Conservation (phyloP, 371 early-diverging fungal genomes). For the Phascolomyces articulosus region DNA sequence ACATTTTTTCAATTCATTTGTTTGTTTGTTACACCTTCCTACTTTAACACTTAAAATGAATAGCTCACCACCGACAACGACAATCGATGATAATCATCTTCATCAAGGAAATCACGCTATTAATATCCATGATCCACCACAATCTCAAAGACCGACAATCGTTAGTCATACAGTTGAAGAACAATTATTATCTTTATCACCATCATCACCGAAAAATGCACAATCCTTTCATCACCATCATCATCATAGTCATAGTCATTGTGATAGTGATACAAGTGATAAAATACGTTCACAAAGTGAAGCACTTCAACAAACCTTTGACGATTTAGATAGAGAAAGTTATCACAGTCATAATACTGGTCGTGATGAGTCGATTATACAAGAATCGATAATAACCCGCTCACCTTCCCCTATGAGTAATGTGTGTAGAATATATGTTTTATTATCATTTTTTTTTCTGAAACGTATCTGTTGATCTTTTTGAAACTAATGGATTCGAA, state of each 20-base stretch:
- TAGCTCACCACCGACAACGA: too few relatives aligned
- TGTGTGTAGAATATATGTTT: background rate
- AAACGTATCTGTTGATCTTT: too few relatives aligned
- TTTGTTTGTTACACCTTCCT: too few relatives aligned
- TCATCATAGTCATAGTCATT: background rate
- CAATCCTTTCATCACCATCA: background rate
- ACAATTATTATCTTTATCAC: background rate
- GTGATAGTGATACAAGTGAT: background rate
- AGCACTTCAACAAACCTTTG: conserved; percentile 11
- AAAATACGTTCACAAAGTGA: conserved; percentile 2
- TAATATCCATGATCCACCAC: background rate
- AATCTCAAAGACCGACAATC: background rate
- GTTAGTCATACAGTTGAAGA: background rate
- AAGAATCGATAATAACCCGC: background rate
- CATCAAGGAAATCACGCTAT: background rate
- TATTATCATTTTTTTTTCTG: background rate
- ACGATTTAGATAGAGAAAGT: conserved; percentile 7
- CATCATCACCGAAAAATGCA: too few relatives aligned
- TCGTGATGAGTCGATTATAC: background rate
- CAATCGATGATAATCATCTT: too few relatives aligned
- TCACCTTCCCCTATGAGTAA: background rate
- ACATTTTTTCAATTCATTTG: too few relatives aligned
- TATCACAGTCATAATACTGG: background rate
- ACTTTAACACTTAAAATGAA: too few relatives aligned
- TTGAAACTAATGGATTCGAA: too few relatives aligned